Base-by-base conservation (phyloP, 768 basidiomycete species). In the Pholiota molesta region DNA sequence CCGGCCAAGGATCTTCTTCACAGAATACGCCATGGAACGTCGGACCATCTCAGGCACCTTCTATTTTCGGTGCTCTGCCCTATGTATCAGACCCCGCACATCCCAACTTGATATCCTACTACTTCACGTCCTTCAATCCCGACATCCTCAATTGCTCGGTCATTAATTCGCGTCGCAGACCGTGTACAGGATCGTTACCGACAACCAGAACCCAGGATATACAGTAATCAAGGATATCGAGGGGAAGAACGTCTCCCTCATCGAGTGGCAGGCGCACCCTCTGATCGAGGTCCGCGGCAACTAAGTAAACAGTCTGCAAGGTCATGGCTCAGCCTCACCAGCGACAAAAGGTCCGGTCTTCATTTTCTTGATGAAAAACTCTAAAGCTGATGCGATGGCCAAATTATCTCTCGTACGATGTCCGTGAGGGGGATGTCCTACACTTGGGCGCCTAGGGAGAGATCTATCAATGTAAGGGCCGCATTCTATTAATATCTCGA, bases 21-120 rank as follows among this genome's bases (percentile, higher is more conserved):
- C 56, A 21, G 23, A 49, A 26, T 19, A 23, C 56, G 37, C 63
- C 64, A 3, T 70, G 67, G 70, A 65, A 68, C 19, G 61, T 60
- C 21, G 35, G 37, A 26, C 68, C 75, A 10, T 49, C 57, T 29
- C 55, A 51, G 52, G 68, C 77, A 5, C 83, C 86, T 52, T 88
- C 88, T 52, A 73, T 88, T 60, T 86, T 83, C 66, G 88, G 88
- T 5, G 87, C 86, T 0, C 82, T 89, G 19, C 88, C 88, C 29
- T 86, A 84, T 66, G 80, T 84, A 0, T 57, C 73, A 23, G 60
- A 75, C 31, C 62, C 75, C 23, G 68, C 75, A 6, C 37, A 74
- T 23, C 65, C 78, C 16, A 72, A 75, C 31, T 62, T 77, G 28
- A 65, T 73, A 69, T 69, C 74, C 5, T 83, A 84, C 71, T 76